phyloP scores from a whole-genome alignment of 2,329 filamentous ascomycete genomes.

The Purpureocillium lavendulum region DNA sequence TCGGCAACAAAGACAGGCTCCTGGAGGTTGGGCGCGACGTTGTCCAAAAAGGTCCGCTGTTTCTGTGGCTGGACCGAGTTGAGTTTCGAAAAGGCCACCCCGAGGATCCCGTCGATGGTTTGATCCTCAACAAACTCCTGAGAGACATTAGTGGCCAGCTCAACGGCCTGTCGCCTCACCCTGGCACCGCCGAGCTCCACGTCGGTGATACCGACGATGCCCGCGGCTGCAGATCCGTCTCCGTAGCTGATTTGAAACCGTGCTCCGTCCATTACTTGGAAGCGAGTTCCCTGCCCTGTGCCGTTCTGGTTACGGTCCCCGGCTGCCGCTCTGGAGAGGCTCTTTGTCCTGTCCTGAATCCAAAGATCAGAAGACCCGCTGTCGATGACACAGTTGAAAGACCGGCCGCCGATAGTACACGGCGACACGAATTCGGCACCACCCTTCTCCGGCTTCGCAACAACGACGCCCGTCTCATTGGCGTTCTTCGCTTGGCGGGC shows the following conservation, averaged over 20 bases:
- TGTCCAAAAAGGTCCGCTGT: conserved; percentile 70
- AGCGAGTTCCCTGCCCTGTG: no score
- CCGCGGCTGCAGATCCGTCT: conserved; percentile 54
- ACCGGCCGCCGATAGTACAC: conserved; percentile 62
- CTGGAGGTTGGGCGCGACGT: conserved; percentile 50
- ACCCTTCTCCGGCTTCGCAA: conserved; percentile 51
- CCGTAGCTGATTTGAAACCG: conserved; percentile 58
- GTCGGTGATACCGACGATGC: conserved; percentile 58
- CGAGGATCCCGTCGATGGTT: conserved; percentile 60
- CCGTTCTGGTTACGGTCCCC: no score
- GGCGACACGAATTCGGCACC: conserved; percentile 61
- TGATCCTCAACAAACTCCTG: conserved; percentile 49
- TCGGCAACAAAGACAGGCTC: conserved; percentile 63
- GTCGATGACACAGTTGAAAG: conserved; percentile 67
- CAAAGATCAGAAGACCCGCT: conserved; percentile 71
- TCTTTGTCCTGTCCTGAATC: no score
- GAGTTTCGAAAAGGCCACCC: conserved; percentile 56
- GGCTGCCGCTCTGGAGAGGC: no score
- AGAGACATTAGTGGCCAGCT: conserved; percentile 54
- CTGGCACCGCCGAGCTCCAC: conserved; percentile 59
- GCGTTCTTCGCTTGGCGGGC: background rate
- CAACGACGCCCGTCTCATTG: conserved; percentile 42
- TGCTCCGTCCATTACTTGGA: no score
- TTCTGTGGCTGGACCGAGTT: conserved; percentile 55
- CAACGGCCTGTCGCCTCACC: conserved; percentile 55